Conservation (phyloP, 768 basidiomycete genomes). For the Pholiota conissans region DNA sequence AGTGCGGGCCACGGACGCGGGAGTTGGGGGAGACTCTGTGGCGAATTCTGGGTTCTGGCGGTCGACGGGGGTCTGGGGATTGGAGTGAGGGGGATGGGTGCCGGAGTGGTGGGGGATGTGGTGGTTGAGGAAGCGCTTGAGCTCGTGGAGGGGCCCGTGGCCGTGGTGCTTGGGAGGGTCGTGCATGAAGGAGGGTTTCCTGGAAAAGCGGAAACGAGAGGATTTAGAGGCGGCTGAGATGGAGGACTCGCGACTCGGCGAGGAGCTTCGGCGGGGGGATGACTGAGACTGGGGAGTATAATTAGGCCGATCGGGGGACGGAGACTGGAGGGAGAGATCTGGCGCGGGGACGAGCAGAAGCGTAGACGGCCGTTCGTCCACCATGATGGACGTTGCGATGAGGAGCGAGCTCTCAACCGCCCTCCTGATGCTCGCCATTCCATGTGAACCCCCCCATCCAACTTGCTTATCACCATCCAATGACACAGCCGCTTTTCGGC, state of each 20-base stretch:
- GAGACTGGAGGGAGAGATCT: background rate
- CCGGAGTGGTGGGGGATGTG: constrained; percentile 66
- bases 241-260: constrained; percentile 21
- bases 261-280: constrained; percentile 19
- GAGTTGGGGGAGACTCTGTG: constrained; percentile 6
- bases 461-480: constrained; percentile 3
- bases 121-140: constrained; percentile 93
- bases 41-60: constrained; percentile 12
- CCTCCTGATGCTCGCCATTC: constrained; percentile 4
- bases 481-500: background rate
- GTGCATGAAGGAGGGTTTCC: constrained; percentile 21
- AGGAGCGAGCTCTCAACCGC: constrained; percentile 7
- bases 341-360: constrained; percentile 1
- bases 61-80: constrained; percentile 21
- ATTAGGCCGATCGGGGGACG: background rate
- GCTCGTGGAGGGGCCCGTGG: constrained; percentile 82
- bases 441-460: constrained; percentile 3
- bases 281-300: constrained; percentile 14
- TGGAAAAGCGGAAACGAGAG: constrained; percentile 23
- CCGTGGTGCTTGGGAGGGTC: constrained; percentile 22
- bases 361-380: background rate
- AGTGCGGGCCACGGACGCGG: constrained; percentile 18
- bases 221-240: constrained; percentile 17
- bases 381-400: constrained; percentile 3
- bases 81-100: constrained; percentile 30